Conservation (phyloP, 2,329 filamentous ascomycete genomes). For the Pyricularia grisea region DNA sequence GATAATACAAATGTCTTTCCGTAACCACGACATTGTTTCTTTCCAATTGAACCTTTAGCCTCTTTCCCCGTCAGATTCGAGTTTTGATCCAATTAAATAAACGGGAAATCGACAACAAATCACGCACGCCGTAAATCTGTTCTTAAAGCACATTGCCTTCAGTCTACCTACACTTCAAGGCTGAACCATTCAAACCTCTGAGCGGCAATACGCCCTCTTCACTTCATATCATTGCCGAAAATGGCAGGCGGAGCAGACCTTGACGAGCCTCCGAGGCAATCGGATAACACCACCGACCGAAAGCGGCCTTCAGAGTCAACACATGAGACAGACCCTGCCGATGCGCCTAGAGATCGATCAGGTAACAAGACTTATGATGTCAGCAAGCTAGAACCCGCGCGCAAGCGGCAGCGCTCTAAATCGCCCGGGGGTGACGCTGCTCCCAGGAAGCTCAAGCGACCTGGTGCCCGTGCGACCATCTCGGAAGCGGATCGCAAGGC, state of each 20-base stretch:
- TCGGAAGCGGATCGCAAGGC: slow-evolving; percentile 58
- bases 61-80: background rate
- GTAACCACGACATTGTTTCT: background rate
- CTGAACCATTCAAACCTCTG: background rate
- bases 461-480: slow-evolving; percentile 56
- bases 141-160: background rate
- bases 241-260: slow-evolving; percentile 11
- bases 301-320: slow-evolving; percentile 23
- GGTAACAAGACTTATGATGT: slow-evolving; percentile 54
- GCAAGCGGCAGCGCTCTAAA: slow-evolving; percentile 45
- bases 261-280: slow-evolving; percentile 37
- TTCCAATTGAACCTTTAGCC: background rate
- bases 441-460: slow-evolving; percentile 60
- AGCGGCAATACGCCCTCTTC: slow-evolving; percentile 3
- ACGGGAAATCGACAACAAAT: background rate
- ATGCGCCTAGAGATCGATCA: slow-evolving; percentile 27
- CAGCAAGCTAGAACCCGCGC: slow-evolving; percentile 46
- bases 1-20: background rate
- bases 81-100: background rate
- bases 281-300: slow-evolving; percentile 47
- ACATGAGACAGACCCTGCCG: slow-evolving; percentile 11
- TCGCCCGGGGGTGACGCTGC: slow-evolving; percentile 28
- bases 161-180: background rate
- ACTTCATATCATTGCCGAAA: background rate
- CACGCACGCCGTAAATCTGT: background rate